Conservation (phyloP, 495 filamentous ascomycete genomes). For the Lophiotrema nucula region DNA sequence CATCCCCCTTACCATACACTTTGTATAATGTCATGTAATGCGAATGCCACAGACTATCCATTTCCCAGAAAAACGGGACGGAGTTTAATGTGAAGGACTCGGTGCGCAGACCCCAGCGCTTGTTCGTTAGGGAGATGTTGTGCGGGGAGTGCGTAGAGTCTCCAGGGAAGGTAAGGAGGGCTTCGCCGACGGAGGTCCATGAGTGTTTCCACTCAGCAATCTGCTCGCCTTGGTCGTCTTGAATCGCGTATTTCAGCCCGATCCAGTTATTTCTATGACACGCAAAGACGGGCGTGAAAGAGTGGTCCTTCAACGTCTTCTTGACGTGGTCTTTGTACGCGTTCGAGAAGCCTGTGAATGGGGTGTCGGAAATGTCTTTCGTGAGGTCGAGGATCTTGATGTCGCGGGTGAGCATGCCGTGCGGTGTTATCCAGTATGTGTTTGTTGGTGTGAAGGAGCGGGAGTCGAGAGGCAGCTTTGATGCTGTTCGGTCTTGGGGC, state of each 20-base stretch:
- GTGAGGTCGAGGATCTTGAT: constrained; percentile 33
- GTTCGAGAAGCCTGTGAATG: constrained; percentile 15
- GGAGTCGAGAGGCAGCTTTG: constrained; percentile 10
- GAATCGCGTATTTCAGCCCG: constrained; percentile 16
- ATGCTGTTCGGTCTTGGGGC: constrained; percentile 6
- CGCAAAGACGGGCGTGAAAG: constrained; percentile 6
- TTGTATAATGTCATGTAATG: constrained; percentile 26
- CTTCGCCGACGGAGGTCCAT: constrained; percentile 23
- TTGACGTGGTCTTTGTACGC: constrained; percentile 19
- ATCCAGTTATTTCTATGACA: constrained; percentile 10
- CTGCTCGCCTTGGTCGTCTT: not conserved
- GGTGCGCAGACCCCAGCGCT: constrained; percentile 19
- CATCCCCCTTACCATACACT: constrained; percentile 3
- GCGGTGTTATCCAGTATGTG: constrained; percentile 28
- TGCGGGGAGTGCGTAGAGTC: constrained; percentile 17
- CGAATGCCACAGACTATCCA: constrained; percentile 12
- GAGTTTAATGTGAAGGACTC: constrained; percentile 22
- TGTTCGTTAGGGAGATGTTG: constrained; percentile 15
- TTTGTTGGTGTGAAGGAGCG: constrained; percentile 13
- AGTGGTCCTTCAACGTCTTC: constrained; percentile 16
- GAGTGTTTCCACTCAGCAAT: constrained; percentile 28
- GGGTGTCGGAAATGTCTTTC: not conserved
- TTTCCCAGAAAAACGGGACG: constrained; percentile 12
- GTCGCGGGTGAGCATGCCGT: constrained; percentile 18
- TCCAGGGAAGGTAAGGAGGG: constrained; percentile 20